Conservation (phyloP, 495 filamentous ascomycete genomes). For the Penicillium robsamsonii region DNA sequence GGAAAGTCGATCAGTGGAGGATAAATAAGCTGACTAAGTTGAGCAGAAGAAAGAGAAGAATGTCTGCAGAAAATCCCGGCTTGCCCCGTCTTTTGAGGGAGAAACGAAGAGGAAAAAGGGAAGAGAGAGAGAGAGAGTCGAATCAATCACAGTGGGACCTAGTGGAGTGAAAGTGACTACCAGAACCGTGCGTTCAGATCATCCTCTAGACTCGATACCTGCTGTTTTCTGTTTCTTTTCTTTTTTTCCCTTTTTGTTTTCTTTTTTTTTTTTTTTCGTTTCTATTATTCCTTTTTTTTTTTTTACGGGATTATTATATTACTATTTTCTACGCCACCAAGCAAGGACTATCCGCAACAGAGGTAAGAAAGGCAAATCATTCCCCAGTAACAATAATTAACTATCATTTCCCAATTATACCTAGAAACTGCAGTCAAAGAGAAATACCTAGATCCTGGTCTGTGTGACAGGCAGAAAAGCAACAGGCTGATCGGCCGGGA, state of each 20-base stretch:
- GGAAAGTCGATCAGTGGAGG: conserved; percentile 24
- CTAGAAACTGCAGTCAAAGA: conserved; percentile 17
- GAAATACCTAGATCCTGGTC: conserved; percentile 26
- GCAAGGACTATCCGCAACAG: conserved; percentile 23
- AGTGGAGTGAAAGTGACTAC: conserved; percentile 3
- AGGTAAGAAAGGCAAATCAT: conserved; percentile 1
- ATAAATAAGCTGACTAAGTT: conserved; percentile 23
- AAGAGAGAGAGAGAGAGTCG: conserved; percentile 15
- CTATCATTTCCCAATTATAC: background rate
- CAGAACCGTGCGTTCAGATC: conserved; percentile 13
- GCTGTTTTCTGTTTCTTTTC: background rate
- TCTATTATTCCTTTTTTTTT: background rate
- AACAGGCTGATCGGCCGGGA: conserved; percentile 29
- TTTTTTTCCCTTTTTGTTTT: background rate
- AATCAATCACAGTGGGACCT: conserved; percentile 22
- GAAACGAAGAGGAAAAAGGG: conserved; percentile 9
- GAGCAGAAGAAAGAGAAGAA: conserved; percentile 24
- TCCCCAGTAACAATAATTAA: background rate
- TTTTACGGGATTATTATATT: background rate
- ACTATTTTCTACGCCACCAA: conserved; percentile 22
- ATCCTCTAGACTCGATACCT: conserved; percentile 10
- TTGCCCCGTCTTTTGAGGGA: conserved; percentile 23
- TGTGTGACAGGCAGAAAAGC: conserved; percentile 26
- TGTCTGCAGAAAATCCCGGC: conserved; percentile 34
- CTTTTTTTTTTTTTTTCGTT: background rate